These are phyloP conservation scores for Letharia lupina DNA, from an alignment of 495 filamentous ascomycete species.

Conservation along the genomic window DNA sequence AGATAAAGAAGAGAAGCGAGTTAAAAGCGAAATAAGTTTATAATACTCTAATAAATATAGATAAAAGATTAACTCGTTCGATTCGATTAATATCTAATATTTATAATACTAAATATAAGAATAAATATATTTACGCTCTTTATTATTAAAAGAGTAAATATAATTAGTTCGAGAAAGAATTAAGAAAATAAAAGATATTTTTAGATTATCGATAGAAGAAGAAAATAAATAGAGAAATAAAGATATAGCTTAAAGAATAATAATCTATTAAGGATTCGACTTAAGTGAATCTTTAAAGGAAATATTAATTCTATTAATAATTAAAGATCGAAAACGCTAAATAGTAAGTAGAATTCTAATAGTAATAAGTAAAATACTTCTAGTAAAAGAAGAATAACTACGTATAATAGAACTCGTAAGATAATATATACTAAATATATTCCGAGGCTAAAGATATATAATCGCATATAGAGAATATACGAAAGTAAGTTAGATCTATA, in stretches of 20 bases:
- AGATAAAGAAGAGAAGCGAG: not conserved
- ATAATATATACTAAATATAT: no score
- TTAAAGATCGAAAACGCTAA: not conserved
- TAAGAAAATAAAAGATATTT: constrained; percentile 12
- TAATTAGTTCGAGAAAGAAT: constrained; percentile 10
- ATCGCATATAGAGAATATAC: no score
- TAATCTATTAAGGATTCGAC: not conserved
- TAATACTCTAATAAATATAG: not conserved
- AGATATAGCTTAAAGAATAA: constrained; percentile 4
- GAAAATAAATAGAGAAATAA: constrained; percentile 1
- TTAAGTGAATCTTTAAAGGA: constrained; percentile 4
- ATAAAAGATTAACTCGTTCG: not conserved
- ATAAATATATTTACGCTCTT: constrained; percentile 4
- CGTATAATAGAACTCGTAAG: no score
- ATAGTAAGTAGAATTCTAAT: constrained; percentile 6
- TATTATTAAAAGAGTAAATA: not conserved
- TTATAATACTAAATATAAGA: not conserved
- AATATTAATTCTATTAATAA: constrained; percentile 1
- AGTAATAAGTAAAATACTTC: no score
- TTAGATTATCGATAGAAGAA: constrained; percentile 9
- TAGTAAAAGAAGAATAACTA: no score
- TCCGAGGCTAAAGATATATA: no score
- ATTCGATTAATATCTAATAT: not conserved
- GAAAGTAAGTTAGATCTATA: no score
- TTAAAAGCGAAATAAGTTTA: not conserved